Evolutionary conservation across 768 basidiomycete species (phyloP).

Genomic region (Asterophora lycoperdoides): DNA sequence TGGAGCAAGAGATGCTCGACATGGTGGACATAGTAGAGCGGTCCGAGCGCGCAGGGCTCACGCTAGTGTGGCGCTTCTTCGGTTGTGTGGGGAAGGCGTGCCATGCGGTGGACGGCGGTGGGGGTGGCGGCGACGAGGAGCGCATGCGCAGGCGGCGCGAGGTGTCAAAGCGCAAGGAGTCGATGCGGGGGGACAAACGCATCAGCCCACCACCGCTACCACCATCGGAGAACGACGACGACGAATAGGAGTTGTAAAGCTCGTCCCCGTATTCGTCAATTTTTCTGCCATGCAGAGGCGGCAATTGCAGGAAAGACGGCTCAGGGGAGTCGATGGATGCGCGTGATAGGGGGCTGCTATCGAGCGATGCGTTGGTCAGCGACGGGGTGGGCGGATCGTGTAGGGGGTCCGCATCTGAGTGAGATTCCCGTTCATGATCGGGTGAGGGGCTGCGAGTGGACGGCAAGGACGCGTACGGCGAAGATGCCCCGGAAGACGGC

Average conservation of each 20-base stretch:
- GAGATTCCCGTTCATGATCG: slow-evolving; percentile 9
- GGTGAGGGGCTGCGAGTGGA: slow-evolving; percentile 19
- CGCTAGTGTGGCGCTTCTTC: slow-evolving; percentile 1
- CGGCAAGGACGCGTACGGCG: slow-evolving; percentile 15
- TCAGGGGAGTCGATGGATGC: slow-evolving; percentile 32
- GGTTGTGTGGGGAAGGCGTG: slow-evolving; percentile 6
- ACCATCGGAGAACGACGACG: neutral
- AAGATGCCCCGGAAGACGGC: slow-evolving; percentile 15
- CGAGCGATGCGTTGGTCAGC: slow-evolving; percentile 32
- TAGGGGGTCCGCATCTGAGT: slow-evolving; percentile 27
- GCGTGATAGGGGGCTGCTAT: slow-evolving; percentile 33
- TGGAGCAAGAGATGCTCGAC: neutral
- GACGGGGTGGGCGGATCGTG: slow-evolving; percentile 34
- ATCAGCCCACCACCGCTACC: too few relatives aligned
- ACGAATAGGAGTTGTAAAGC: neutral
- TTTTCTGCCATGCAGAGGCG: slow-evolving; percentile 5
- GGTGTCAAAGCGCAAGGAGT: neutral
- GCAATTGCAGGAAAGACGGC: slow-evolving; percentile 27
- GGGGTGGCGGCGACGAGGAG: neutral
- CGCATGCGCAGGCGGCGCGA: neutral
- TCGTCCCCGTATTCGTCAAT: slow-evolving; percentile 1
- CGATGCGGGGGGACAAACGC: neutral
- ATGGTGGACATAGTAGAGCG: neutral
- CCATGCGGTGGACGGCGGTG: slow-evolving; percentile 4
- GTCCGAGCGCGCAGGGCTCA: slow-evolving; percentile 9